Base-by-base conservation (phyloP, 2,329 filamentous ascomycete genomes). In the Gnomoniopsis sp. region DNA sequence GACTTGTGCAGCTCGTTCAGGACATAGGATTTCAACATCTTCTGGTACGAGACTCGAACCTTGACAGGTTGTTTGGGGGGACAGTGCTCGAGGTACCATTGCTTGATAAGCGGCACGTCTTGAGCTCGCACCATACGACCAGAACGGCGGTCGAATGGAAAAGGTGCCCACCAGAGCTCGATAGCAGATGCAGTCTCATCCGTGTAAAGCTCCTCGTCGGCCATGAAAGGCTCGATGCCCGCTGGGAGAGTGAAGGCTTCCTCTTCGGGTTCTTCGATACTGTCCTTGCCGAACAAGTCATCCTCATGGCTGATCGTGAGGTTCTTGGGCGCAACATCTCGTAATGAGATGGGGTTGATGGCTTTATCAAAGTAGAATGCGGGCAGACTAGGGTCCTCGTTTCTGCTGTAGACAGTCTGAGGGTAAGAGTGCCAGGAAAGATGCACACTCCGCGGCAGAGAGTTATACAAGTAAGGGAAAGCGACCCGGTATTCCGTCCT, bases 291-390 rank as follows among this genome's bases (percentile, higher is more conserved):
- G 68, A 99, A 98, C 0, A 99, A 83, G 68, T 96, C 88, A 69
- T 99, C 95, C 73, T 99, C 96, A 62, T 96, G 93, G 65, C 89
- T 93, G 53, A 96, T 74, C 0, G 89, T 90, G n/a, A 96, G 83
- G 67, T 98, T 98, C 78, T 95, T 96, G 0, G 95, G 90, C 0
- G 92, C 92, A 41, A 98, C 92, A 12, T 92, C 93, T 62, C 95
- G 88, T 19, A 93, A 96, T 2, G 95, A 98, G 59, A 99, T 97
- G 0, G 96, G 96, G 70, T 98, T 97, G 73, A 99, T 96, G 66
- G 90, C 86, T n/a, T 93, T 91, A 70, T 98, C 95, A 75, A 98
- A 98, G 73, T 98, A 96, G 75, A 97, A 99, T 0, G 95, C 93
- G 1, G 95, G 95, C 57, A 99, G 80, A 68, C 90, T 91, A 2